A percentile compares a stretch with the other conserved stretches of the same genome.
Conservation (phyloP, 441 rosid species). For the Aquilaria agallochum region DNA sequence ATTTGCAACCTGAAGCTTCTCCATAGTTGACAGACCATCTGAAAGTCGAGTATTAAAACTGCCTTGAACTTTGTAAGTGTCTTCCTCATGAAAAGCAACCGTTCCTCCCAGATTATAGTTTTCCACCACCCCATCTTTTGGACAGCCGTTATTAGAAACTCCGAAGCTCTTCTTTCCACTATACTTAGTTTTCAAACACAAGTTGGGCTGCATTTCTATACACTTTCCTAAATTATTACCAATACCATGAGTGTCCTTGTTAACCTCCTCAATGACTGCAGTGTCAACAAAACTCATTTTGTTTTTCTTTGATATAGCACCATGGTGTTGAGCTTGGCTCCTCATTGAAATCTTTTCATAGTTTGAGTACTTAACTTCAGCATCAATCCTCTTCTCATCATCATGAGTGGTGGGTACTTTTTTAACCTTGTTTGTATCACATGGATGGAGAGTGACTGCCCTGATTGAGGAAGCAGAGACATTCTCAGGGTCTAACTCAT, state of each 20-base stretch:
- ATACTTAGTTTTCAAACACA: conserved; percentile 19
- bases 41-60: conserved; percentile 13
- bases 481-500: conserved; percentile 15
- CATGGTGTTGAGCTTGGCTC: conserved; percentile 4
- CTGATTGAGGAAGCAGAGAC: conserved; percentile 16
- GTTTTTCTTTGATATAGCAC: conserved; percentile 25
- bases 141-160: conserved; percentile 26
- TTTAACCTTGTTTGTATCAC: conserved; percentile 7
- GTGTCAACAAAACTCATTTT: conserved; percentile 15
- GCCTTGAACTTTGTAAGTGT: conserved; percentile 14
- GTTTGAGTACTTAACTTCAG: conserved; percentile 13
- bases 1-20: conserved; percentile 21
- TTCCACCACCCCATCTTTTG: conserved; percentile 21
- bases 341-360: conserved; percentile 19
- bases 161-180: conserved; percentile 20
- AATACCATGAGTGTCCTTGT: conserved; percentile 8
- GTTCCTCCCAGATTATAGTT: conserved; percentile 17
- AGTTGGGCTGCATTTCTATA: conserved; percentile 22
- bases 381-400: conserved; percentile 9
- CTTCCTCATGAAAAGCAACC: conserved; percentile 10
- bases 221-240: conserved; percentile 20
- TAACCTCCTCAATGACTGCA: conserved; percentile 14
- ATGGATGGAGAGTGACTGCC: conserved; percentile 16
- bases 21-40: conserved; percentile 20
- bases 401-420: conserved; percentile 12